Evolutionary conservation across 2,329 filamentous ascomycete species (phyloP).

Genomic region (Curvularia verruculosa): DNA sequence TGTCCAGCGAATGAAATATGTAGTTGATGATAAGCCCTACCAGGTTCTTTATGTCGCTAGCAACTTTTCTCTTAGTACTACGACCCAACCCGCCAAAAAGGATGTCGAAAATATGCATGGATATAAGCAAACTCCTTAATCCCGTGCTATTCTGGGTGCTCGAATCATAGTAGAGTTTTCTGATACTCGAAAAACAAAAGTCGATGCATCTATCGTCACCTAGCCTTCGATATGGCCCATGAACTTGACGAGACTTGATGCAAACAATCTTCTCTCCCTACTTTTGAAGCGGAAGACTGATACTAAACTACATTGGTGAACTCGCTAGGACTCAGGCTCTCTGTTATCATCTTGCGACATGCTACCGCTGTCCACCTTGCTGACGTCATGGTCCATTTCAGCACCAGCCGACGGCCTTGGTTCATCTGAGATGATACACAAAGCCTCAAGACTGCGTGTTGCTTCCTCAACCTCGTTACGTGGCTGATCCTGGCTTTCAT

Average conservation of each 20-base stretch:
- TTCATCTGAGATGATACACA: background rate
- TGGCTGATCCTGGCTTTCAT: background rate
- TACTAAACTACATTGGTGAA: background rate
- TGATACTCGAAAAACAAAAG: background rate
- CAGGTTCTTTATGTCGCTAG: background rate
- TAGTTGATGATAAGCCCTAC: background rate
- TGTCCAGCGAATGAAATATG: background rate
- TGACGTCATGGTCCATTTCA: background rate
- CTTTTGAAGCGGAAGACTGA: background rate
- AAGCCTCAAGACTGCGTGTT: background rate
- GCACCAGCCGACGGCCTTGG: background rate
- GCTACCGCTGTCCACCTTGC: background rate
- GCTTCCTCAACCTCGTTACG: background rate
- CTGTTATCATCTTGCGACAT: background rate
- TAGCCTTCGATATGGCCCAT: background rate
- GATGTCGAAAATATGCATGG: background rate
- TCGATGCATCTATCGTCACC: background rate
- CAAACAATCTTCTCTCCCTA: background rate
- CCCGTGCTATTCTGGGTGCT: background rate
- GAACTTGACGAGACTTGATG: background rate
- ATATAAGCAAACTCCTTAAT: background rate
- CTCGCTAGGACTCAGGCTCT: background rate
- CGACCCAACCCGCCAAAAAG: background rate
- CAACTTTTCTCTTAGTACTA: background rate
- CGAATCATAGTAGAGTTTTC: background rate